Evolutionary conservation across 2,329 filamentous ascomycete genomes (phyloP), one percentile per base, ranked within the genome.

Genomic region (Domatiomyces catenatus): DNA sequence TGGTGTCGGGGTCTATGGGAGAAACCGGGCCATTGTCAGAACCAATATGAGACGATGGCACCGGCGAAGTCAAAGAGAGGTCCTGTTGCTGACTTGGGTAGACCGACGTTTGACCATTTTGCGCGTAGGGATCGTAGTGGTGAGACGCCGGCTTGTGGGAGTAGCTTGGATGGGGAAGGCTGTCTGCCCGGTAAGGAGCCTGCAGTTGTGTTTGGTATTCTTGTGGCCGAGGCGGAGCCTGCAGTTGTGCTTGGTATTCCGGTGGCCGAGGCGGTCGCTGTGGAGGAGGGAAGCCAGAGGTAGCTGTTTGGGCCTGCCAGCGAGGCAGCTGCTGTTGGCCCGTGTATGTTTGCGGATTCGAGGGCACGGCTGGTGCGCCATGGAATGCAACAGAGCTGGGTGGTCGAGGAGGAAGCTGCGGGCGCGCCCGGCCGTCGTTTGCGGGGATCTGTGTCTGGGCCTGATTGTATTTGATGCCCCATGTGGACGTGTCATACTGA

Each of bases 201-300:
- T 60, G 54, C 17, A 58, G 52, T 48, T 61, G 59, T 48, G 58
- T 56, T 46, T 69, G 64, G 55, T 70, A 69, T 32, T 58, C 62
- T 5, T 62, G 61, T 20, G 69, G 69, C 42, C 68, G 59, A 22
- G 67, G 67, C n/a, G 68, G 52, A 17, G 15, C 61, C 20, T 60
- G 54, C 17, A 58, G 52, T 48, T 61, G 59, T 48, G 58, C 56
- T 46, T 69, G 64, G 55, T 70, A 69, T 32, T 58, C 62, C 5
- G 62, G 61, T 20, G 69, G 69, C 42, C 68, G 59, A 22, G 67
- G 67, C n/a, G 68, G 68, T n/a, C 63, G 64, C 12, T 67, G 66
- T 15, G 68, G 63, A 24, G 63, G 52, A 48, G 60, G 47, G n/a
- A 48, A 50, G 39, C 52, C 51, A 48, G 54, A 48, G 53, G 60